Conservation (phyloP, 495 filamentous ascomycete species). For the Penicillium atrosanguineum region DNA sequence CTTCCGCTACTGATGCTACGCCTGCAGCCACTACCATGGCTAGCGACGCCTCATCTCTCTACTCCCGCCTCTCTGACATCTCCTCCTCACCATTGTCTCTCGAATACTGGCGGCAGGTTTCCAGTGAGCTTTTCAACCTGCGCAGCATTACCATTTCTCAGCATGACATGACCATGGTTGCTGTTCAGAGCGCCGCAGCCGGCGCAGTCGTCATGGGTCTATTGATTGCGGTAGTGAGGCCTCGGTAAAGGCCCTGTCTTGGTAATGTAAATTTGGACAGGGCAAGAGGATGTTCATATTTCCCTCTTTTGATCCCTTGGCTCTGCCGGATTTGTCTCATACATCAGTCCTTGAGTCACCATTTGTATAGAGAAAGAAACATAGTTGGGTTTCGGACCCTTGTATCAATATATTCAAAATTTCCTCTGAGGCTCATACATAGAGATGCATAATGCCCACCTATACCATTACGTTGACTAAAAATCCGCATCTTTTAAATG, state of each 20-base stretch:
- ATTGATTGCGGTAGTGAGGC: constrained; percentile 57
- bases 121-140: constrained; percentile 64
- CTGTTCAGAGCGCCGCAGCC: constrained; percentile 68
- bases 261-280: constrained; percentile 1
- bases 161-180: constrained; percentile 69
- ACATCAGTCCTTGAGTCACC: neutral
- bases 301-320: neutral
- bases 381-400: neutral
- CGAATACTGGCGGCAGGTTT: constrained; percentile 49
- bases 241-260: constrained; percentile 30
- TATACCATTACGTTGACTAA: neutral
- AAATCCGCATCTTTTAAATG: neutral
- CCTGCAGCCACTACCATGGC: constrained; percentile 9
- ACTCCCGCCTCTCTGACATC: constrained; percentile 24
- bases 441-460: neutral
- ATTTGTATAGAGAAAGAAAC: constrained; percentile 20
- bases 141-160: constrained; percentile 63
- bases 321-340: neutral
- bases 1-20: neutral
- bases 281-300: neutral
- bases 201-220: constrained; percentile 64
- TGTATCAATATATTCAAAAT: constrained; percentile 7
- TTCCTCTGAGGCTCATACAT: neutral
- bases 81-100: constrained; percentile 23
- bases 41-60: constrained; percentile 18